Percentiles rank a stretch among this genome's conserved stretches.
phyloP scores from a whole-genome alignment of 805 yeast species.

The Lachancea nothofagi region DNA sequence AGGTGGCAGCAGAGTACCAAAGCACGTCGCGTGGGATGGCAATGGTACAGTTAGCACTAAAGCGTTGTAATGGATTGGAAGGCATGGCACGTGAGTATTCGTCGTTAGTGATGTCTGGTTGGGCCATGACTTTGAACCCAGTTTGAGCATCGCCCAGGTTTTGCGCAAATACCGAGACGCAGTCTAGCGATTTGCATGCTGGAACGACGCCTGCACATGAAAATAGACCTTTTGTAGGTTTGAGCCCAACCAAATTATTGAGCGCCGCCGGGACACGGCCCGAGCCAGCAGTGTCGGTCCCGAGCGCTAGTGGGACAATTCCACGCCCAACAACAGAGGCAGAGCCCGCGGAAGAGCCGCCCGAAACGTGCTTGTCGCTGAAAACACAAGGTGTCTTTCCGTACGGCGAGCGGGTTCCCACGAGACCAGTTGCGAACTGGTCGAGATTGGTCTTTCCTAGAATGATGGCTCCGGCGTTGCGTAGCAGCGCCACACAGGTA shows the following conservation, averaged over 20 bases:
- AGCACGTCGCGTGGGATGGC: constrained; percentile 70
- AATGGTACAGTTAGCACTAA: constrained; percentile 54
- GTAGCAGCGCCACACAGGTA: constrained; percentile 63
- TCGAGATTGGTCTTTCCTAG: constrained; percentile 93
- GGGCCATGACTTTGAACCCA: constrained; percentile 63
- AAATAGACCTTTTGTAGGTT: constrained; percentile 86
- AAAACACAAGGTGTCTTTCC: constrained; percentile 84
- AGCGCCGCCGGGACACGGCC: constrained; percentile 96
- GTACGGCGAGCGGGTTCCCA: constrained; percentile 92
- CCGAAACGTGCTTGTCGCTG: constrained; percentile 71
- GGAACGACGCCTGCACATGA: constrained; percentile 93
- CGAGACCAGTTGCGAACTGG: constrained; percentile 96
- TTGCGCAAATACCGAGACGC: constrained; percentile 80
- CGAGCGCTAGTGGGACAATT: constrained; percentile 79
- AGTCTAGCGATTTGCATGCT: constrained; percentile 91
- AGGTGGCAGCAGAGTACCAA: constrained; percentile 75
- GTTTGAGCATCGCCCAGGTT: constrained; percentile 79
- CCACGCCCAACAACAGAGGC: constrained; percentile 89
- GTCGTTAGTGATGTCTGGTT: constrained; percentile 61
- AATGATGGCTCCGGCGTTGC: constrained; percentile 87
- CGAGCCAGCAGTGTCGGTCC: constrained; percentile 97
- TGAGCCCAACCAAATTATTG: constrained; percentile 85
- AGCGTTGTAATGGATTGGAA: constrained; percentile 52
- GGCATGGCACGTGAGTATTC: constrained; percentile 81
- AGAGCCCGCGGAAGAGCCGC: constrained; percentile 97